A percentile compares a stretch with the other conserved stretches of the same genome.
phyloP scores from a whole-genome alignment of 2,329 filamentous ascomycete species.

The Sporothrix pallida region DNA sequence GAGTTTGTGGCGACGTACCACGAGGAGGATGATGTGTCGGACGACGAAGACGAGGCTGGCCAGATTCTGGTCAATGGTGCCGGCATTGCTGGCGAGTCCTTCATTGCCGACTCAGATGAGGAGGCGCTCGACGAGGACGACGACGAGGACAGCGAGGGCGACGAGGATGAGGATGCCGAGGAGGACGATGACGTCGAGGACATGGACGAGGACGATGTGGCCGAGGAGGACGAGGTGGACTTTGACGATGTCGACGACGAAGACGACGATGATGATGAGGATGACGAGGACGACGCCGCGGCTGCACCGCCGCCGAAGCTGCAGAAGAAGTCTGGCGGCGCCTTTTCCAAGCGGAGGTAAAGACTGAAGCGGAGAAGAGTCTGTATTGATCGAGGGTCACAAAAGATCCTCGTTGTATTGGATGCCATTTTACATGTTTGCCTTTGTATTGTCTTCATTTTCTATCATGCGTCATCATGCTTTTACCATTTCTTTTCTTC shows the following conservation, averaged over 20 bases:
- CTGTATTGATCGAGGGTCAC: neutral
- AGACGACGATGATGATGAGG: conserved; percentile 46
- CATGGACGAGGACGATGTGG: conserved; percentile 72
- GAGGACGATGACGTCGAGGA: conserved; percentile 49
- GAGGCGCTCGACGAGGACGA: conserved; percentile 55
- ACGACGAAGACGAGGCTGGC: conserved; percentile 40
- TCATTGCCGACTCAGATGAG: conserved; percentile 34
- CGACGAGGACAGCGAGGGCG: conserved; percentile 58
- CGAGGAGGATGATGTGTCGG: conserved; percentile 62
- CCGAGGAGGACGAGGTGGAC: conserved; percentile 42
- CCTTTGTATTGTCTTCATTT: neutral
- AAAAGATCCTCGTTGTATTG: neutral
- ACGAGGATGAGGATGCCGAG: conserved; percentile 47
- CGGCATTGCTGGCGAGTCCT: conserved; percentile 37
- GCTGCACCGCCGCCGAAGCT: conserved; percentile 46
- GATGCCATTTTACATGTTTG: neutral
- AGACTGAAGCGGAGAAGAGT: too few relatives aligned
- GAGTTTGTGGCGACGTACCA: conserved; percentile 82
- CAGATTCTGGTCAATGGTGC: conserved; percentile 46
- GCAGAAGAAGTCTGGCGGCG: conserved; percentile 43
- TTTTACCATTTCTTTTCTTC: neutral
- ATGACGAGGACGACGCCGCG: conserved; percentile 44
- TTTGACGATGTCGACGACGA: conserved; percentile 38
- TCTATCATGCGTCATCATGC: neutral
- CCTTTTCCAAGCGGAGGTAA: conserved; percentile 44